A percentile compares a stretch with the other conserved stretches of the same genome.
Evolutionary conservation across 2,329 filamentous ascomycete genomes (phyloP).

Genomic region (Penicillium frequentans): DNA sequence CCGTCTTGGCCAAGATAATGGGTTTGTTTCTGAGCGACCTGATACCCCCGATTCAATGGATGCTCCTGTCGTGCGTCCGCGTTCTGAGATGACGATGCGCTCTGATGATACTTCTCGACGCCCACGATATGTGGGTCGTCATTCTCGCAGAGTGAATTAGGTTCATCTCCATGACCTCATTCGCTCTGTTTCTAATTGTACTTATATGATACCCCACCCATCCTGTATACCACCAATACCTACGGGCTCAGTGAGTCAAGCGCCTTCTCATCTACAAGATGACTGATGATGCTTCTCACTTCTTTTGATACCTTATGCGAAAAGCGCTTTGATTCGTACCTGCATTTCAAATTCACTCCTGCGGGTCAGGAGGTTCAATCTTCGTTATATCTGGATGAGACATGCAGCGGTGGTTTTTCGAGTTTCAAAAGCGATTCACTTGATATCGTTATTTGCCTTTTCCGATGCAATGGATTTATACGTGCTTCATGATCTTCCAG

Average conservation of each 20-base stretch:
- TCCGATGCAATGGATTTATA: background rate
- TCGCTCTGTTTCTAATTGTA: background rate
- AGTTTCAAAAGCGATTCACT: background rate
- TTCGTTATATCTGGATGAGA: background rate
- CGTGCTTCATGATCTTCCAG: background rate
- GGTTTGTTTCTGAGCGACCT: slow-evolving; percentile 5
- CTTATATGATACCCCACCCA: slow-evolving; percentile 14
- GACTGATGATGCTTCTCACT: background rate
- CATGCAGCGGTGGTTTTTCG: background rate
- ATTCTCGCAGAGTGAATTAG: slow-evolving; percentile 19
- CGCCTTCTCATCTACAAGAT: background rate
- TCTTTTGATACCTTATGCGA: background rate
- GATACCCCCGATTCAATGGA: slow-evolving; percentile 16
- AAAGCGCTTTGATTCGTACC: background rate
- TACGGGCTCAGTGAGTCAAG: background rate
- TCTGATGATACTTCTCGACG: slow-evolving; percentile 23
- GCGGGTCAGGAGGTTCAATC: background rate
- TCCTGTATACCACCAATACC: background rate
- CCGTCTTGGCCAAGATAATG: slow-evolving; percentile 11
- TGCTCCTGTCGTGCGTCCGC: slow-evolving; percentile 8
- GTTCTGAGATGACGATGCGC: slow-evolving; percentile 8
- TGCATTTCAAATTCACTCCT: background rate
- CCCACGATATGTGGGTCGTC: slow-evolving; percentile 34
- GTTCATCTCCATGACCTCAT: background rate
- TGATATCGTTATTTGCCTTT: background rate